Conservation (phyloP, 176 grass and related monocot species). For the Puya raimondii region DNA sequence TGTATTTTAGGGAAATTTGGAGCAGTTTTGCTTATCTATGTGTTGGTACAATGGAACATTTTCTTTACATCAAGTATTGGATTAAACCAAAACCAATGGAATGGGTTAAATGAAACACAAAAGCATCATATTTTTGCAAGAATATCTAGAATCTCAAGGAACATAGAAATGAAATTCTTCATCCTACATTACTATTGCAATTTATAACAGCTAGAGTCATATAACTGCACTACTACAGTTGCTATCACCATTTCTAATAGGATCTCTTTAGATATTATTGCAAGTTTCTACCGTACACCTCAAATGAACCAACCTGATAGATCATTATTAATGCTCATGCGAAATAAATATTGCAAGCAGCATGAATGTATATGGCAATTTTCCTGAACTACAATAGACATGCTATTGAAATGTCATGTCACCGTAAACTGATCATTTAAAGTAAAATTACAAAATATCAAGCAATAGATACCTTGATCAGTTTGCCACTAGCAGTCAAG, state of each 20-base stretch:
- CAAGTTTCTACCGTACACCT: no score
- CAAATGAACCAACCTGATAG: no score
- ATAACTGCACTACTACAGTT: no score
- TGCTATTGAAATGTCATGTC: neutral
- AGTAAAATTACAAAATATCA: neutral
- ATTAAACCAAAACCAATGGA: no score
- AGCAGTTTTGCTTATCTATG: no score
- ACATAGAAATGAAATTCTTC: neutral
- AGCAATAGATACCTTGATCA: slow-evolving; percentile 52
- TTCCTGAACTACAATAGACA: neutral
- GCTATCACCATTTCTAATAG: no score
- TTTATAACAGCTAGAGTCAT: no score
- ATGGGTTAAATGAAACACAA: neutral
- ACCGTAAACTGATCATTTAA: neutral
- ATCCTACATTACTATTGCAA: neutral
- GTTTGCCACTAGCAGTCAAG: slow-evolving; percentile 49
- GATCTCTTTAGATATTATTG: no score
- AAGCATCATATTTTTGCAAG: neutral
- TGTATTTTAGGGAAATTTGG: no score
- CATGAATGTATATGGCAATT: neutral
- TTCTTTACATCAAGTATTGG: no score
- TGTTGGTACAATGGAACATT: no score
- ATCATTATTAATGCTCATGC: no score
- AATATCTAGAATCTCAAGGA: neutral
- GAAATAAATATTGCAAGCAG: neutral